Base-by-base conservation (phyloP, 805 yeast species). In the Myxozyma nipponensis region DNA sequence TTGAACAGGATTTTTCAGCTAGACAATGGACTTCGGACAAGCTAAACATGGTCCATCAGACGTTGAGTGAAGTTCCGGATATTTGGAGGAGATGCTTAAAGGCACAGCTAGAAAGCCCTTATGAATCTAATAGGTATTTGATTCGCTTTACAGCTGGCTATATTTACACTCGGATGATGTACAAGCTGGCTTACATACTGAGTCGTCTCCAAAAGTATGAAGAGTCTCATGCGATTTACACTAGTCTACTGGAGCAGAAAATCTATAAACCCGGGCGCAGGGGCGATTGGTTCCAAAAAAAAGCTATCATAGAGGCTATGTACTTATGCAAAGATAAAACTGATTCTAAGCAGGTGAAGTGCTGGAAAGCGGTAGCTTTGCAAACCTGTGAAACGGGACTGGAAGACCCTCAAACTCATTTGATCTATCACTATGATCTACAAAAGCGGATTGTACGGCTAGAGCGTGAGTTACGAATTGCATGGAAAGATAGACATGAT, bases 241-340 rank as follows among this genome's bases (percentile, higher is more conserved):
- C 47, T 4, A 42, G 30, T 6, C 50, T 57, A 9, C 42, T 57
- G 9, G 39, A 34, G 4, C 61, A 57, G 18, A 30, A 40, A 4
- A 19, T 42, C 1, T 57, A 52, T 30, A 38, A 51, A 10, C 50
- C 42, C 15, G 61, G 60, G 23, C 57, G 51, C 30, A 42, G 61
- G n/a, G 61, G 61, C 2, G 53, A 48, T 19, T 57, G 61, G 61
- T 57, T 50, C 24, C 54, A 56, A 28, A 28, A 49, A 19, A 57
- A 57, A 25, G 60, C 61, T 2, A 35, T 57, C 21, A 49, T 57
- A 9, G 61, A 57, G 39, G 39, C 45, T 18, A 38, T 35, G 17
- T 47, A 52, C 30, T 32, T 49, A 24, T 42, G 49, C n/a, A 42
- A 40, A 2, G 43, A 47, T 2, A 45, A 44, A 22, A 42, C 38